Evolutionary conservation across 2,329 filamentous ascomycete genomes (phyloP), one percentile per base, ranked within the genome.

Genomic region (Penicillium sp.): DNA sequence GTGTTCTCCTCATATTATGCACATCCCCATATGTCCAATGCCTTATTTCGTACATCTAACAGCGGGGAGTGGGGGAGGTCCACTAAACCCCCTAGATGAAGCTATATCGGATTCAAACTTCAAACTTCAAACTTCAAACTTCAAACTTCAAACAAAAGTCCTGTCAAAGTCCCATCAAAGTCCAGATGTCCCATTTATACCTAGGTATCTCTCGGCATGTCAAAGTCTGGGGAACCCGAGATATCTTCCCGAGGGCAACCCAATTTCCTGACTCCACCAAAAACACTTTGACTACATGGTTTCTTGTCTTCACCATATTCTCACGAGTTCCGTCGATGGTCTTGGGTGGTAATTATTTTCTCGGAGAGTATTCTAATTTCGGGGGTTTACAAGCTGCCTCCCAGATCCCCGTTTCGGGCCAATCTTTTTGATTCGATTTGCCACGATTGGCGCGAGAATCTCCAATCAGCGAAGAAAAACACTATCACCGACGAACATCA

Each of bases 171-270:
- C 29, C 8, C 10, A 33, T 17, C 12, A 4, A n/a, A 25, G 23
- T 19, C 25, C 17, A 12, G 25, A 42, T 7, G 6, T 23, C 7
- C 4, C 21, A 42, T 25, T 31, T 31, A 31, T 25, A 25, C 6
- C 17, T n/a, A n/a, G n/a, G n/a, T n/a, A n/a, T n/a, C n/a, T 17
- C 13, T 48, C 45, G 45, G 29, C 45, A 35, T 48, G 25, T 49
- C 23, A 57, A 44, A 61, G 41, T 55, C 55, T 61, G 31, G 31
- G 59, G 59, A 56, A 66, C 57, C 55, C 55, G 49, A 55, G 39
- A 49, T 55, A 51, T 55, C 53, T 66, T 66, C 58, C 64, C 64
- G 61, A 64, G 64, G 64, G 60, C 60, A 66, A 67, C 61, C 64
- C 61, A 47, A 58, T 49, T 52, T 53, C 49, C 35, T 53, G 58